These are phyloP conservation scores for Diaporthe sp. DNA, from an alignment of 2,329 filamentous ascomycete genomes.

Conservation along the genomic window DNA sequence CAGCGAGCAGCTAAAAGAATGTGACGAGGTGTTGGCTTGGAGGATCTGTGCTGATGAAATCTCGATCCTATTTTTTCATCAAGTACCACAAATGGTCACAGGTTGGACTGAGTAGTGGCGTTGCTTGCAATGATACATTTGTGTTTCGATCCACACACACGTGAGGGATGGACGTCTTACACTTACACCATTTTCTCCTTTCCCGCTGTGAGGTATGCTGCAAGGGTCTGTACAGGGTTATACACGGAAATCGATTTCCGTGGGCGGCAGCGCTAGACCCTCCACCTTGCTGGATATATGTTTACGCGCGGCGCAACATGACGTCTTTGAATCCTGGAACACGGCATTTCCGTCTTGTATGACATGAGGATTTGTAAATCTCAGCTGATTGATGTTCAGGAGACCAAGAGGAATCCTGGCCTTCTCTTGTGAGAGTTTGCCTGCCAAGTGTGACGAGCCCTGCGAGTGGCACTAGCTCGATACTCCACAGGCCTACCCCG, in stretches of 20 bases:
- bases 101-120: not conserved
- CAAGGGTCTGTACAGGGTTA: not conserved
- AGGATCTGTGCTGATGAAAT: not conserved
- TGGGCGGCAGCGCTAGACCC: not conserved
- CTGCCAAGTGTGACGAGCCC: not conserved
- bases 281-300: not conserved
- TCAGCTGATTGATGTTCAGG: not conserved
- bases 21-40: not conserved
- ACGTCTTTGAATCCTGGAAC: not conserved
- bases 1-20: not conserved
- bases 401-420: no score
- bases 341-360: not conserved
- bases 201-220: not conserved
- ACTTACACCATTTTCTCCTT: not conserved
- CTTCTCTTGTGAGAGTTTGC: not conserved
- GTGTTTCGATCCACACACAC: no score
- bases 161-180: no score
- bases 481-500: not conserved
- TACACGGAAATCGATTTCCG: slow-evolving; percentile 15
- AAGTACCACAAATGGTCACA: not conserved
- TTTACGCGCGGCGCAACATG: slow-evolving; percentile 14
- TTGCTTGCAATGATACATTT: not conserved
- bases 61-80: not conserved
- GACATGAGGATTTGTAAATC: no score
- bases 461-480: not conserved